A percentile compares a stretch with the other conserved stretches of the same genome.
phyloP scores from a whole-genome alignment of 306 rosid genomes.

The Cicer cuneatum region DNA sequence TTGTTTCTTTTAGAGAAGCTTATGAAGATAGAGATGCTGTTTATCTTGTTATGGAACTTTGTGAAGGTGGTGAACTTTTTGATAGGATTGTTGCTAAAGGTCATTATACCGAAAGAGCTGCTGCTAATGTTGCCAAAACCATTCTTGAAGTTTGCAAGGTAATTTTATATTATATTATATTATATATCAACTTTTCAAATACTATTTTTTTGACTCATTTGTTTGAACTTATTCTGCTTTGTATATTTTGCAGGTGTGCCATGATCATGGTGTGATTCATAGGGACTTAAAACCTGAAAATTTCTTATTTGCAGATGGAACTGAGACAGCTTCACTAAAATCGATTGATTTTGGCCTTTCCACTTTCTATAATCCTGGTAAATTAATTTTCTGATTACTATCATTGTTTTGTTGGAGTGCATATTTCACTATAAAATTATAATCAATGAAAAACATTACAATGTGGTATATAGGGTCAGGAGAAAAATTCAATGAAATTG shows the following conservation, averaged over 20 bases:
- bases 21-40: slow-evolving; percentile 84
- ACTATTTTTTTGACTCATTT: not conserved
- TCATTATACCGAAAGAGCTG: slow-evolving; percentile 91
- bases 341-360: slow-evolving; percentile 96
- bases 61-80: slow-evolving; percentile 92
- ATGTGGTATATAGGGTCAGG: slow-evolving; percentile 57
- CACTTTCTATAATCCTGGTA: slow-evolving; percentile 72
- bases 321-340: slow-evolving; percentile 67
- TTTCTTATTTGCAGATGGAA: slow-evolving; percentile 74
- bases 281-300: slow-evolving; percentile 95
- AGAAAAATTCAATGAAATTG: slow-evolving; percentile 84
- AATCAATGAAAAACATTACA: not conserved
- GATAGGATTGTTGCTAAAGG: slow-evolving; percentile 83
- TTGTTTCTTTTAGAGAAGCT: slow-evolving; percentile 79
- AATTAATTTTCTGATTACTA: not conserved
- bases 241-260: slow-evolving; percentile 70
- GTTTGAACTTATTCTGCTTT: not conserved
- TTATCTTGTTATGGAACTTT: slow-evolving; percentile 89
- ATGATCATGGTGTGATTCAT: slow-evolving; percentile 83
- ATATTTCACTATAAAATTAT: not conserved
- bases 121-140: slow-evolving; percentile 72
- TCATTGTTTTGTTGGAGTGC: not conserved
- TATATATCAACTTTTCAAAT: too few species aligned
- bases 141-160: slow-evolving; percentile 92
- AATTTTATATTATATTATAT: too few species aligned